Percentiles rank a stretch among this genome's conserved stretches.
Evolutionary conservation across 768 basidiomycete species (phyloP).

Genomic region (Leccinum uliginosum): DNA sequence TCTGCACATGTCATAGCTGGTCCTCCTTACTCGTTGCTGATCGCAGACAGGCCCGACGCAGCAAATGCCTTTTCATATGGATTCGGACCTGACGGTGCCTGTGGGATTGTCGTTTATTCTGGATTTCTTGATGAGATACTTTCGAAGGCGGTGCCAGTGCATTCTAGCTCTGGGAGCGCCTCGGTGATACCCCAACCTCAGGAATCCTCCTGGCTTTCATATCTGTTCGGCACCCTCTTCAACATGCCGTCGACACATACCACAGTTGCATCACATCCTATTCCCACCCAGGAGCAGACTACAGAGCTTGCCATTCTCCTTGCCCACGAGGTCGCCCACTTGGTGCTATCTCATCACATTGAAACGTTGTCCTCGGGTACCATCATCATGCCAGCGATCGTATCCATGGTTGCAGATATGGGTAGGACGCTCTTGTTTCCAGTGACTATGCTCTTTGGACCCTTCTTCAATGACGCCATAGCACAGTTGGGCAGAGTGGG

Average conservation of each 20-base stretch:
- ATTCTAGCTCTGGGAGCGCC: slow-evolving; percentile 25
- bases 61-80: slow-evolving; percentile 95
- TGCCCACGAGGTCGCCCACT: slow-evolving; percentile 90
- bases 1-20: slow-evolving; percentile 62
- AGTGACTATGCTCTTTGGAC: slow-evolving; percentile 86
- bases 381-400: slow-evolving; percentile 74
- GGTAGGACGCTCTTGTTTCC: slow-evolving; percentile 80
- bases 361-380: slow-evolving; percentile 85
- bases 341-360: slow-evolving; percentile 86
- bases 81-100: slow-evolving; percentile 86
- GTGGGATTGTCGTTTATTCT: slow-evolving; percentile 91
- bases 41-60: slow-evolving; percentile 82
- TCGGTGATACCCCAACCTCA: slow-evolving; percentile 14
- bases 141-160: slow-evolving; percentile 30
- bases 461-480: slow-evolving; percentile 93
- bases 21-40: slow-evolving; percentile 83
- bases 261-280: slow-evolving; percentile 36
- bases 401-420: slow-evolving; percentile 75
- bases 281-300: slow-evolving; percentile 78
- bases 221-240: slow-evolving; percentile 43
- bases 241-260: slow-evolving; percentile 30
- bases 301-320: slow-evolving; percentile 85
- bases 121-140: slow-evolving; percentile 91
- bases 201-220: slow-evolving; percentile 42
- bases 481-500: slow-evolving; percentile 76